Evolutionary conservation across 2,329 filamentous ascomycete genomes (phyloP), one percentile per base, ranked within the genome.

Genomic region (Verticillium zaregamsianum): DNA sequence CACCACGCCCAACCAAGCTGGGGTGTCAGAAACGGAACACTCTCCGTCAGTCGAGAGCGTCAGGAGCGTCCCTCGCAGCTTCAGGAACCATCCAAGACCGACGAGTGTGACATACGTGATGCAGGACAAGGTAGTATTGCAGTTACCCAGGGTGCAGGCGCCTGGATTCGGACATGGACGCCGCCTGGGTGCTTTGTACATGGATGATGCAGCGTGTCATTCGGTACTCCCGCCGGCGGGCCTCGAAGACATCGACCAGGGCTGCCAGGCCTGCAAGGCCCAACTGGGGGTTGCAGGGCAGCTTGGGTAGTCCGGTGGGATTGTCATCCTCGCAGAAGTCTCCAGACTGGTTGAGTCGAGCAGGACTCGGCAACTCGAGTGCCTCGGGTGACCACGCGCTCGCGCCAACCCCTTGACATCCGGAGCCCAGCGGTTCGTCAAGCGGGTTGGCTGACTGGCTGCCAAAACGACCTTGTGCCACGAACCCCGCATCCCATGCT

Each of bases 221-320:
- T 65, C 62, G 63, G 63, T 62, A 62, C 62, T 54, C 57, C 55
- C 62, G 60, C 59, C 55, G 59, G 57, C 57, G 60, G 59, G 62
- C 55, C 33, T 32, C 55, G 59, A 61, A n/a, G 45, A 25, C 45
- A n/a, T 49, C 45, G 45, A 9, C 45, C 45, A 14, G 45, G 45
- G n/a, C 20, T 49, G 45, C 20, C 45, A n/a, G 45, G 45, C 45
- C n/a, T 49, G 45, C 45, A 49, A 49, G 20, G 45, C 45, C 45
- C 12, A 23, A n/a, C 20, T 49, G 23, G n/a, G 25, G n/a, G 45
- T 49, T 23, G 45, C 45, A 49, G n/a, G 45, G 45, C 45, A 49
- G n/a, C n/a, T 49, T 64, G 61, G 59, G 57, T 59, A 64, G 63
- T 35, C 33, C 23, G 45, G 45, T 49, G 45, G 45, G 45, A 49